phyloP scores from a whole-genome alignment of 2,329 filamentous ascomycete species.

The Cryphonectria radicalis region DNA sequence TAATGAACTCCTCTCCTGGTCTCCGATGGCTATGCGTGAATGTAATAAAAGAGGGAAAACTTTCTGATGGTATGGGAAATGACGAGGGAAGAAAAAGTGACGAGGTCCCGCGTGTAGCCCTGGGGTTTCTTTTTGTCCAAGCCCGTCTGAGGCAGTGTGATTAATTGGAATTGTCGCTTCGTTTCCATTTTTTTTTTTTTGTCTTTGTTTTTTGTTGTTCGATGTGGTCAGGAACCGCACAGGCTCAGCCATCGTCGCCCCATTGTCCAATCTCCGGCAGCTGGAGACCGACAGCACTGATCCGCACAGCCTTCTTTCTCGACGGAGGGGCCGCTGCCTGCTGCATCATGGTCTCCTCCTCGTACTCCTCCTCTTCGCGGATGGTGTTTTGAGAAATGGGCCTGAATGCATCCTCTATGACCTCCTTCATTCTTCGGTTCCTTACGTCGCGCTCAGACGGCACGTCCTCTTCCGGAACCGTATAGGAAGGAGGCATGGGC shows the following conservation, averaged over 20 bases:
- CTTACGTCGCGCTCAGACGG: neutral
- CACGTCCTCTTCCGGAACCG: neutral
- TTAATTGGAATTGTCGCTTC: neutral
- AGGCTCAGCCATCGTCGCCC: constrained; percentile 27
- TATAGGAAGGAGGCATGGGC: neutral
- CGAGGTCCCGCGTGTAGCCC: neutral
- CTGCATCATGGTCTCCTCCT: constrained; percentile 2
- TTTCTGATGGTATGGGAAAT: neutral
- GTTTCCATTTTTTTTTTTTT: too few relatives aligned
- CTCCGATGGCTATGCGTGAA: constrained; percentile 25
- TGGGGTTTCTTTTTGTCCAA: neutral
- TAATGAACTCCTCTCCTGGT: constrained; percentile 15
- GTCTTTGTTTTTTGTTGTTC: neutral
- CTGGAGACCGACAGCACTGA: constrained; percentile 42
- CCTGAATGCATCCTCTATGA: constrained; percentile 24
- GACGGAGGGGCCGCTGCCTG: constrained; percentile 28
- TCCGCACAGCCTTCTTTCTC: constrained; percentile 41
- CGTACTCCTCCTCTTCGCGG: constrained; percentile 27
- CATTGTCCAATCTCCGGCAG: constrained; percentile 24
- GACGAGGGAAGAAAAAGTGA: neutral
- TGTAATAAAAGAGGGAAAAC: neutral
- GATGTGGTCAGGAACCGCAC: neutral
- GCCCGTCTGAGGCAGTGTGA: neutral
- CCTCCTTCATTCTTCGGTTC: neutral
- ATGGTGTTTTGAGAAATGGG: constrained; percentile 37